phyloP scores from a whole-genome alignment of 2,329 filamentous ascomycete genomes.

The Thielaviopsis punctulata region DNA sequence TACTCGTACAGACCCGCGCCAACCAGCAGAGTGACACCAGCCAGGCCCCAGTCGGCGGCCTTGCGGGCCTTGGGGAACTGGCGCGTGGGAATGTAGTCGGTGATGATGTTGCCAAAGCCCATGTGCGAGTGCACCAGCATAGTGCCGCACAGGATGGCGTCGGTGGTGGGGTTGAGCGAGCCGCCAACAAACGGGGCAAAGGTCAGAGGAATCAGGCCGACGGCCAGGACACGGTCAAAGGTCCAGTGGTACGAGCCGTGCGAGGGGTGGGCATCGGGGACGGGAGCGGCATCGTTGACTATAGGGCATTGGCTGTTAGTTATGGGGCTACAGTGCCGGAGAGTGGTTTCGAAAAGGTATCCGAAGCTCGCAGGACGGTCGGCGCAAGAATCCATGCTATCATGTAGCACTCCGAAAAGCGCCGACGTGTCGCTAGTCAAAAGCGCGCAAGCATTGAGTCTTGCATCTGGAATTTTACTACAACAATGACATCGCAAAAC shows the following conservation, averaged over 20 bases:
- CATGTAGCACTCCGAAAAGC: not conserved
- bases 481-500: not conserved
- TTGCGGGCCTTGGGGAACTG: conserved; percentile 51
- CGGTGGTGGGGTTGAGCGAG: conserved; percentile 73
- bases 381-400: not conserved
- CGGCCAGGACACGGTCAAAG: conserved; percentile 75
- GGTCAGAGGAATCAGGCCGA: conserved; percentile 68
- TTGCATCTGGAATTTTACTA: not conserved
- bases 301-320: conserved; percentile 3
- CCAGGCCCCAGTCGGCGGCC: conserved; percentile 60
- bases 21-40: conserved; percentile 59
- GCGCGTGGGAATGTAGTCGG: conserved; percentile 73
- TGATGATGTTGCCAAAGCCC: conserved; percentile 78
- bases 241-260: conserved; percentile 99
- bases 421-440: not conserved
- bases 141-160: conserved; percentile 68
- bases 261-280: conserved; percentile 54
- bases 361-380: too few species aligned
- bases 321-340: not conserved
- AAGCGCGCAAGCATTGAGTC: not conserved
- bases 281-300: conserved; percentile 74
- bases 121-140: conserved; percentile 89
- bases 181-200: conserved; percentile 84
- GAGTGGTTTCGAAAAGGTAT: not conserved
- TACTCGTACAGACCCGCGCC: conserved; percentile 92